Base-by-base conservation (phyloP, 2,329 filamentous ascomycete genomes). In the Pyrenochaeta sp. region DNA sequence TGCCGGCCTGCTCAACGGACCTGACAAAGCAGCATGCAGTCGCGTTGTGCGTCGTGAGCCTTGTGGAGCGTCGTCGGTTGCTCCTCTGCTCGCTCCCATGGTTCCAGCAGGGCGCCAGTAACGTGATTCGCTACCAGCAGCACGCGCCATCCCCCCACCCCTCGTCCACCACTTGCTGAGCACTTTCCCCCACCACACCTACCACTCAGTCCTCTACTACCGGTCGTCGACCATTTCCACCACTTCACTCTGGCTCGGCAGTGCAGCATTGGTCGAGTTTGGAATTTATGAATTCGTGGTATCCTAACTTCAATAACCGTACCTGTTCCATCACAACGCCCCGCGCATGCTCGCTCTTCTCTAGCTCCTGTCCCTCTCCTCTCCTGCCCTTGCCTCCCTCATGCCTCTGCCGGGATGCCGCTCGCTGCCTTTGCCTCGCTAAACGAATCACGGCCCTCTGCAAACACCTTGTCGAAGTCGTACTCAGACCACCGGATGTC, bases 401-500 rank as follows among this genome's bases (percentile, higher is more conserved):
- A 42, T 27, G 40, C 46, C 45, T 63, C 55, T 48, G 45, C 54
- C 14, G 74, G 73, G 41, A 77, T 72, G 21, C 76, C 77, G 42
- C 63, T 67, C 51, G 77, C 78, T 67, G 75, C 67, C 69, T 76
- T 71, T 17, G 75, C 74, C 63, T 79, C 78, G 21, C 77, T 77
- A 51, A 79, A 71, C 50, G 73, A 69, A n/a, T 81, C 77, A 32
- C 81, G 73, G 10, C 80, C 80, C 53, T 72, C 70, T n/a, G 74
- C 78, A 67, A 83, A 83, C 45, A 83, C 79, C 77, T 81, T 80
- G 68, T 84, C 82, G 64, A 83, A 82, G 64, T 84, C 81, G 63
- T 82, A 81, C 77, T 85, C 82, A 50, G 72, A 77, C 83, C 83
- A 85, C 52, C 82, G 67, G 58, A 84, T 83, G 46, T 83, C 80